Conservation (phyloP, 2,329 filamentous ascomycete genomes). For the Xylaria sp. region DNA sequence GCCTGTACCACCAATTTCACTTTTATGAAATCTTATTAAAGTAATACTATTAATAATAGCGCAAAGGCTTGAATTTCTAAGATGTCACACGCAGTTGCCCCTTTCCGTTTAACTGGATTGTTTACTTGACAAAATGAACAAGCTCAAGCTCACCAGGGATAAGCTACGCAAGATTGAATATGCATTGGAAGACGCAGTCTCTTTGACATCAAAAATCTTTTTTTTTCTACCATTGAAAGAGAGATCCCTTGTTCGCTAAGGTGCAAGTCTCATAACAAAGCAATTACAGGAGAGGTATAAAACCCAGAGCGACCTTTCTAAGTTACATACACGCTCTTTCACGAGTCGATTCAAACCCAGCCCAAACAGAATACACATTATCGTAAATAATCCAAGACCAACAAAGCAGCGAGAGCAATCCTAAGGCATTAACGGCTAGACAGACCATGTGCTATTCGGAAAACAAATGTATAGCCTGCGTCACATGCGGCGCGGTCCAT, state of each 20-base stretch:
- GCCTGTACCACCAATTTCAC: background rate
- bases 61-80: background rate
- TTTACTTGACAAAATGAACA: background rate
- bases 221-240: background rate
- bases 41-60: background rate
- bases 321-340: background rate
- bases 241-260: background rate
- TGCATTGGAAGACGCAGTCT: background rate
- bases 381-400: background rate
- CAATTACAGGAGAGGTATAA: background rate
- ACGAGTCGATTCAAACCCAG: background rate
- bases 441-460: constrained; percentile 37
- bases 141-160: background rate
- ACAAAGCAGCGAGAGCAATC: background rate
- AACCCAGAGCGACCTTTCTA: background rate
- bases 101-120: background rate
- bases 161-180: background rate
- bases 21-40: background rate
- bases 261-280: background rate
- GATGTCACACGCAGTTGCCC: background rate
- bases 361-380: background rate
- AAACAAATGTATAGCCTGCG: constrained; percentile 24
- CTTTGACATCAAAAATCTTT: background rate
- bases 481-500: constrained; percentile 8
- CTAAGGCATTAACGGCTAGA: background rate